These are phyloP conservation scores for Talaromyces pinophilus DNA, from an alignment of 2,329 filamentous ascomycete species.

Conservation along the genomic window DNA sequence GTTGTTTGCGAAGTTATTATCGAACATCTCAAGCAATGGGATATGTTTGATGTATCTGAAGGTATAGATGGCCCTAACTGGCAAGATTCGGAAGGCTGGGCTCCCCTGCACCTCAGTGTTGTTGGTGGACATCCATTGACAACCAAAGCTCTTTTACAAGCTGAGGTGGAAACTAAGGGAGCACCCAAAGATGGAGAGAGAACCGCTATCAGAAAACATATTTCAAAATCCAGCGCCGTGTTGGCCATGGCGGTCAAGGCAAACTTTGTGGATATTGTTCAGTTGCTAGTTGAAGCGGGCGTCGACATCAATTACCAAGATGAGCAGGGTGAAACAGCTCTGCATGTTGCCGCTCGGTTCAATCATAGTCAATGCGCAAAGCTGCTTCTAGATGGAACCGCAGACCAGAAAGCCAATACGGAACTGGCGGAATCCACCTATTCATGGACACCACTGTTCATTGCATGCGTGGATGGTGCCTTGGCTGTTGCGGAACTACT, in stretches of 20 bases:
- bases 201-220: slow-evolving; percentile 64
- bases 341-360: slow-evolving; percentile 89
- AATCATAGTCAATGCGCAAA: slow-evolving; percentile 79
- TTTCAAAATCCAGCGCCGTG: slow-evolving; percentile 83
- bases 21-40: slow-evolving; percentile 85
- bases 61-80: slow-evolving; percentile 85
- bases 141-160: slow-evolving; percentile 75
- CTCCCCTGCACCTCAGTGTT: slow-evolving; percentile 87
- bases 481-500: slow-evolving; percentile 73
- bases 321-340: slow-evolving; percentile 81
- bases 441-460: slow-evolving; percentile 92
- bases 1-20: slow-evolving; percentile 87
- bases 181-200: slow-evolving; percentile 47
- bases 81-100: slow-evolving; percentile 91
- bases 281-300: slow-evolving; percentile 82
- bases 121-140: slow-evolving; percentile 87
- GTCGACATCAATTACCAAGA: slow-evolving; percentile 95
- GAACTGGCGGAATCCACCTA: slow-evolving; percentile 81
- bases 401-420: slow-evolving; percentile 70
- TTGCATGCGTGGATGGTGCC: slow-evolving; percentile 87
- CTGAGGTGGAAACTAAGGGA: slow-evolving; percentile 69
- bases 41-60: slow-evolving; percentile 76
- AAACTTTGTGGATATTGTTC: slow-evolving; percentile 81
- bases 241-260: slow-evolving; percentile 84
- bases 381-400: slow-evolving; percentile 70